Conservation (phyloP, 306 rosid genomes). For the Cucumis sativus region Cucumber_9930_V3 NC_026657.2:8485501-8486000, state of each 20-base stretch:
- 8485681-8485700: not conserved
- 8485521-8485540: constrained; percentile 63
- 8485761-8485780: not conserved
- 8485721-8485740: not conserved
- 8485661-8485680: not conserved
- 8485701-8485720: not conserved
- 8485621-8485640: not conserved
- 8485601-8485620: constrained; percentile 41
- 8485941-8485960: too few relatives aligned
- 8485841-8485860: too few relatives aligned
- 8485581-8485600: constrained; percentile 71
- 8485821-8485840: not conserved
- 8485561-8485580: constrained; percentile 37
- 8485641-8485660: not conserved
- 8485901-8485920: not conserved
- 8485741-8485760: not conserved
- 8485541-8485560: constrained; percentile 80
- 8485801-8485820: not conserved
- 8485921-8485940: not conserved
- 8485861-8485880: not conserved
- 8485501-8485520: constrained; percentile 45
- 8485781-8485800: not conserved
- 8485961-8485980: not conserved
- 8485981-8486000: not conserved
- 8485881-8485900: not conserved